Evolutionary conservation across 306 rosid genomes (phyloP), one percentile per base, ranked within the genome.

Genomic region (Cicer cuneatum): DNA sequence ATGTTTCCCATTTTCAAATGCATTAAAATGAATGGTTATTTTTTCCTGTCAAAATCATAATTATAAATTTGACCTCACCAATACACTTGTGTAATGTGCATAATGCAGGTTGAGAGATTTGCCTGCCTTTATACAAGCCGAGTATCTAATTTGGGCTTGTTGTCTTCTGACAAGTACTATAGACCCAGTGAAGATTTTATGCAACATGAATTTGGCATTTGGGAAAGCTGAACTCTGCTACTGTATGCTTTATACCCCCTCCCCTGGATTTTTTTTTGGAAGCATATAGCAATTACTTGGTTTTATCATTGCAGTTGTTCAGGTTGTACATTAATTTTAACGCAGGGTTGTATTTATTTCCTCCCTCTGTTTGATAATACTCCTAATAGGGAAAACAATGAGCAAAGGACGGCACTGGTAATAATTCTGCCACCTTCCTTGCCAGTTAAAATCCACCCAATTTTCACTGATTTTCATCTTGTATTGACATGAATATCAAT

Each of bases 171-270:
- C 74, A 92, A 94, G 80, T 95, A 92, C 79, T 95, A 90, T 85
- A 83, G 97, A 79, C 96, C 99, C 53, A 87, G 93, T 82, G 99
- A 90, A 84, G 99, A 95, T 83, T 90, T 83, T 64, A 90, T 95
- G 99, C 93, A 93, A 58, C 99, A 95, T 73, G 99, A 94, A 73
- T 90, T 83, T 15, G 92, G 86, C 76, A 88, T 91, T 43, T 77
- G 38, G 18, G 74, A 60, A 70, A 74, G 74, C 73, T 74, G n/a
- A 38, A 47, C 33, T 48, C 70, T 43, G 58, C 69, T 63, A 39
- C 29, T 40, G 33, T 62, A 37, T 61, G 46, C 66, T 61, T 61
- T 6, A n/a, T 60, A 14, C 45, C 63, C 29, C 57, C 10, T 51
- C 39, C 39, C 63, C 38, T 57, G 39, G 63, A 10, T 3, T 56